Percentiles rank a stretch among this genome's conserved stretches.
phyloP scores from a whole-genome alignment of 2,329 filamentous ascomycete species.

The Nemania diffusa region DNA sequence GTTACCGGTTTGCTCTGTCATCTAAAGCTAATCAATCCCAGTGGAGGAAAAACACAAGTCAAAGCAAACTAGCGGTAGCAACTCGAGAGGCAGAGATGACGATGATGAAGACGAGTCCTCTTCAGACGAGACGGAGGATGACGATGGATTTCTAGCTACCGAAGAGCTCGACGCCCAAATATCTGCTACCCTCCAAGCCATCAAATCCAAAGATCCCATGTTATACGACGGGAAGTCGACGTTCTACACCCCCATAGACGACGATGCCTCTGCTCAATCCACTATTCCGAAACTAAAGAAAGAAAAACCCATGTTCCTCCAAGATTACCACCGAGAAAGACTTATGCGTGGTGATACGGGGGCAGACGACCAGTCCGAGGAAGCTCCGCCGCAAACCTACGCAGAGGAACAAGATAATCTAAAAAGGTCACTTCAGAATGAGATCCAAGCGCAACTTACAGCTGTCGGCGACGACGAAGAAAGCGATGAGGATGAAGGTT shows the following conservation, averaged over 20 bases:
- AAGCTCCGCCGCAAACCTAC: conserved; percentile 73
- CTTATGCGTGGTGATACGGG: conserved; percentile 77
- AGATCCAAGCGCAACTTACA: conserved; percentile 75
- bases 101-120: conserved; percentile 74
- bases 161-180: conserved; percentile 88
- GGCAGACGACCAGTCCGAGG: conserved; percentile 67
- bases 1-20: not conserved
- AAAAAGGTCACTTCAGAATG: conserved; percentile 79
- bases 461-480: conserved; percentile 62
- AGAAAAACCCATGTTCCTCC: conserved; percentile 85
- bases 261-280: conserved; percentile 48
- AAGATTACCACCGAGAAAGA: conserved; percentile 92
- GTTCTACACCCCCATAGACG: conserved; percentile 78
- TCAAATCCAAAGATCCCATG: conserved; percentile 88
- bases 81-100: conserved; percentile 57
- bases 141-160: conserved; percentile 87
- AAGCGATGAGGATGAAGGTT: conserved; percentile 71
- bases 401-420: conserved; percentile 87
- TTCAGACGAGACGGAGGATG: conserved; percentile 85
- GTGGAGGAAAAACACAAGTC: conserved; percentile 86
- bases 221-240: conserved; percentile 84
- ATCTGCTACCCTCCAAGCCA: conserved; percentile 84
- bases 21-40: conserved; percentile 51
- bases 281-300: conserved; percentile 63
- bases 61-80: conserved; percentile 57